Evolutionary conservation across 768 basidiomycete species (phyloP), one percentile per base, ranked within the genome.

Genomic region (Hericium alpestre): DNA sequence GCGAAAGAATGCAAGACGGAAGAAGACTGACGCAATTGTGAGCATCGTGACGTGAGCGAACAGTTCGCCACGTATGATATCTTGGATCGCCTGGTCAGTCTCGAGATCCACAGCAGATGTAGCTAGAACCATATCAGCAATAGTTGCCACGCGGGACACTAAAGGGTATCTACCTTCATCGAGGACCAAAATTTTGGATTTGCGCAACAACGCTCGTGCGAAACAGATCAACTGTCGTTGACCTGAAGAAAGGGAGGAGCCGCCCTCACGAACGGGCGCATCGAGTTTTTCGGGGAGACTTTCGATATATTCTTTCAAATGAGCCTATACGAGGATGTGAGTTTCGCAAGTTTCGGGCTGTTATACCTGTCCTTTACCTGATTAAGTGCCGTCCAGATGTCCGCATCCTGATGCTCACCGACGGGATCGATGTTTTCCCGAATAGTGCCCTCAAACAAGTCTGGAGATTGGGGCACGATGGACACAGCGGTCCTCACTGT

Each of bases 361-460:
- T 32, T 32, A 6, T 8, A 32, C 8, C 32, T 32, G 6, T 32
- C 9, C 5, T 51, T 53, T 53, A 72, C 73, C 69, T 93, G 87
- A 59, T 82, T 80, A 37, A 97, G 76, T 10, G 94, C 90, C 13
- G 72, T 72, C 95, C 95, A 98, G 23, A 98, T 90, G 58, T 90
- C 86, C 1, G 71, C 78, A 69, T 98, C 94, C 16, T 77, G 73
- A 59, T 89, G 72, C 57, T 77, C 73, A 1, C 86, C 86, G 16
- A 87, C 78, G 9, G 93, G 94, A 68, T 96, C 94, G 56, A 96
- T 86, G 65, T 96, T 96, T 62, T 92, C 84, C 55, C 91, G 79
- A 13, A 92, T 69, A 0, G 84, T 84, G 3, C 87, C 87, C 65
- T 84, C 83, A 59, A 85, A 86, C 22, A 86, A 58, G 49, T 64